Percentiles rank a stretch among this genome's conserved stretches.
Evolutionary conservation across 2,329 filamentous ascomycete species (phyloP).

Genomic region (Cordyceps farinosa): DNA sequence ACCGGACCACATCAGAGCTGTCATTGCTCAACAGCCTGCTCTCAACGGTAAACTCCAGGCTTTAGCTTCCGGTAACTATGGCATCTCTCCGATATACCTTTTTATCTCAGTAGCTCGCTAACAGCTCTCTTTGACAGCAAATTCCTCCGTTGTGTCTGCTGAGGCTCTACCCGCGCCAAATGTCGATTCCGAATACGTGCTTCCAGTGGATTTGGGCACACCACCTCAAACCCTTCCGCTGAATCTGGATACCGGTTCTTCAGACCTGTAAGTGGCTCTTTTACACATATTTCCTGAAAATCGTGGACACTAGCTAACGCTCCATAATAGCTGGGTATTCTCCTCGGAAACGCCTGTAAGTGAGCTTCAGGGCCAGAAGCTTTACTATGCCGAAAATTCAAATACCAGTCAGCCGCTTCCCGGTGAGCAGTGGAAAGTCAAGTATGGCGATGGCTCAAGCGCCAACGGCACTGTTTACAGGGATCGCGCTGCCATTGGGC

Average conservation of each 20-base stretch:
- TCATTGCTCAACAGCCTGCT: constrained; percentile 24
- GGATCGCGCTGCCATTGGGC: constrained; percentile 61
- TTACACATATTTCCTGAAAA: no score
- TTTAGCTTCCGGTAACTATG: constrained; percentile 12
- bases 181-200: constrained; percentile 55
- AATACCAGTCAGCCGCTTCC: constrained; percentile 40
- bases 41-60: constrained; percentile 25
- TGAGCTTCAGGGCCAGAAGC: constrained; percentile 48
- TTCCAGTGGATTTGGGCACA: constrained; percentile 60
- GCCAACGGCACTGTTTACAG: constrained; percentile 63
- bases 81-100: not conserved
- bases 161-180: constrained; percentile 21
- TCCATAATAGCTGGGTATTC: constrained; percentile 64
- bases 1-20: constrained; percentile 27
- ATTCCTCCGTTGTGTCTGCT: constrained; percentile 28
- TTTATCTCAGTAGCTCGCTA: not conserved
- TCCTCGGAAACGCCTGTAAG: constrained; percentile 51
- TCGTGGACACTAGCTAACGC: constrained; percentile 15
- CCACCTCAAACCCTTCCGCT: constrained; percentile 56
- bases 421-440: constrained; percentile 52
- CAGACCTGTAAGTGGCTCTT: constrained; percentile 43
- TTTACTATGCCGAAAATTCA: constrained; percentile 52
- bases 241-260: constrained; percentile 63
- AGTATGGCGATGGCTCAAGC: constrained; percentile 62
- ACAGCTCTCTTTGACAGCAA: constrained; percentile 23